Percentiles rank a stretch among this genome's conserved stretches.
phyloP scores from a whole-genome alignment of 108 stramenopile genomes.

The Cyclotella cryptica region DNA sequence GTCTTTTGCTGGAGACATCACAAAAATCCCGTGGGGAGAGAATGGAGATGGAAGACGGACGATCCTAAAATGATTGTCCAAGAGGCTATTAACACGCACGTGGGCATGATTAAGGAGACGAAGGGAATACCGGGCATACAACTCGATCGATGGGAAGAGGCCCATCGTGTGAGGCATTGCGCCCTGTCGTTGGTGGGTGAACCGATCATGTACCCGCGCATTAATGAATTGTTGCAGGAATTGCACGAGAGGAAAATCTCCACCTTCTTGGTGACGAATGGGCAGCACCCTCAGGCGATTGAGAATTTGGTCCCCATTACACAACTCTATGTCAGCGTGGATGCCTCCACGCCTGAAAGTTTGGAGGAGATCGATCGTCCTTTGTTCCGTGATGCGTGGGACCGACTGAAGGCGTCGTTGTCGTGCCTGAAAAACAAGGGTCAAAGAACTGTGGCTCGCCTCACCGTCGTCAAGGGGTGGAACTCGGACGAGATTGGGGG shows the following conservation, averaged over 20 bases:
- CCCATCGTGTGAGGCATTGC: conserved; percentile 90
- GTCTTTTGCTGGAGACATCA: conserved; percentile 99
- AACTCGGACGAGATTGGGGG: conserved; percentile 92
- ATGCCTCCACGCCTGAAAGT: conserved; percentile 93
- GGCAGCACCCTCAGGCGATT: conserved; percentile 95
- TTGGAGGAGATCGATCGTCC: conserved; percentile 93
- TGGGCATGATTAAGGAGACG: conserved; percentile 93
- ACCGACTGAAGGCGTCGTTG: conserved; percentile 84
- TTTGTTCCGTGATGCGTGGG: conserved; percentile 96
- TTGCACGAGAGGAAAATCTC: conserved; percentile 91
- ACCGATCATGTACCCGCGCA: conserved; percentile 97
- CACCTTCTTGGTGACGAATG: conserved; percentile 97
- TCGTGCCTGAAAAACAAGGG: conserved; percentile 79
- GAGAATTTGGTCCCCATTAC: conserved; percentile 90
- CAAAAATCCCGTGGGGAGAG: conserved; percentile 97
- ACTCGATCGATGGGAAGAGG: conserved; percentile 92
- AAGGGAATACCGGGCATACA: conserved; percentile 96
- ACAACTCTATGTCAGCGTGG: conserved; percentile 94
- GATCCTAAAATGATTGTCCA: conserved; percentile 92
- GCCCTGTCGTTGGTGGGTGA: conserved; percentile 90
- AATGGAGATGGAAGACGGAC: conserved; percentile 98
- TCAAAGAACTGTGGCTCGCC: conserved; percentile 94
- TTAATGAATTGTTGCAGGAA: conserved; percentile 90
- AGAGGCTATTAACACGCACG: conserved; percentile 75
- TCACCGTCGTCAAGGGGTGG: conserved; percentile 97